Percentiles rank a stretch among this genome's conserved stretches.
phyloP scores from a whole-genome alignment of 1,284 basidiomycete species.

The Ustilago cynodontis region DNA sequence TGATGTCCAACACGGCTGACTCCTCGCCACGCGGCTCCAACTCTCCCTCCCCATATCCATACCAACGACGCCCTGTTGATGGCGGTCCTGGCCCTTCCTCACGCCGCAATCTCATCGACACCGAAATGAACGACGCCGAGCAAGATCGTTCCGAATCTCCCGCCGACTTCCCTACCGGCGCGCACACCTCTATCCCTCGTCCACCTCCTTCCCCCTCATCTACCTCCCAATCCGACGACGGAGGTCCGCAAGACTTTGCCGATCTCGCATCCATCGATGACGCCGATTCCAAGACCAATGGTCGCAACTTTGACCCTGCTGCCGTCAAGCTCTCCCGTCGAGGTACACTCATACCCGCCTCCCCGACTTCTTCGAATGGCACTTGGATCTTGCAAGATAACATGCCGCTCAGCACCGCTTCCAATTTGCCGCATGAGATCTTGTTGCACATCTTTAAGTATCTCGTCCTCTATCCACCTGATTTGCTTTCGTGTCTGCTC shows the following conservation, averaged over 20 bases:
- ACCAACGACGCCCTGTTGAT: slow-evolving; percentile 7
- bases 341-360: slow-evolving; percentile 47
- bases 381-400: slow-evolving; percentile 41
- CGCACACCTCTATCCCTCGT: slow-evolving; percentile 33
- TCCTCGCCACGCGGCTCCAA: slow-evolving; percentile 53
- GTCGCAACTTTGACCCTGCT: slow-evolving; percentile 31
- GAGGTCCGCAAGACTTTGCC: slow-evolving; percentile 51
- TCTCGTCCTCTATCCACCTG: slow-evolving; percentile 80
- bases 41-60: slow-evolving; percentile 50
- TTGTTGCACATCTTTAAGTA: slow-evolving; percentile 92
- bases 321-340: slow-evolving; percentile 40
- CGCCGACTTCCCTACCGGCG: slow-evolving; percentile 26
- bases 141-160: slow-evolving; percentile 39
- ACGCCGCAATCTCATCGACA: slow-evolving; percentile 29
- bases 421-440: slow-evolving; percentile 83
- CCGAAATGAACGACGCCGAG: slow-evolving; percentile 42
- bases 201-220: slow-evolving; percentile 60
- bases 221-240: slow-evolving; percentile 66
- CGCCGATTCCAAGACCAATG: slow-evolving; percentile 18
- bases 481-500: slow-evolving; percentile 74
- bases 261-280: slow-evolving; percentile 52
- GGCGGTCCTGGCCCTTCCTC: slow-evolving; percentile 24
- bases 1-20: slow-evolving; percentile 45
- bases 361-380: slow-evolving; percentile 44
- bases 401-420: slow-evolving; percentile 33